Percentiles rank a stretch among this genome's conserved stretches.
These are phyloP conservation scores for Hymenoscyphus salicellus DNA, from an alignment of 2,329 filamentous ascomycete genomes.

Conservation along the genomic window DNA sequence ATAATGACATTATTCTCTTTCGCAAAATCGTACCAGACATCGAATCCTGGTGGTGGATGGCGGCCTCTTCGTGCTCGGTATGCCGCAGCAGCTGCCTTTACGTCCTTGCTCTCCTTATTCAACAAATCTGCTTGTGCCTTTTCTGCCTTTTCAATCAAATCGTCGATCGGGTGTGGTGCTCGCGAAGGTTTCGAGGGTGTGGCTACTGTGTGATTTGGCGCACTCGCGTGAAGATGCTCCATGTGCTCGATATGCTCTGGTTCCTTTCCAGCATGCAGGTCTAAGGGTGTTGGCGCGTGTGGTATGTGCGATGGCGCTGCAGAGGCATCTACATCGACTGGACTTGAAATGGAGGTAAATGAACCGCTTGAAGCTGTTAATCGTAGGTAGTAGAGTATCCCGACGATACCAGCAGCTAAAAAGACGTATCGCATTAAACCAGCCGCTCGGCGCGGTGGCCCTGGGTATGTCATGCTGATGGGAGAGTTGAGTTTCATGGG, in stretches of 20 bases:
- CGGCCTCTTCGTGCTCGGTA: conserved; percentile 56
- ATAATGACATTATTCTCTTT: conserved; percentile 49
- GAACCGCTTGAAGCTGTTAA: conserved; percentile 2
- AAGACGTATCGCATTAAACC: conserved; percentile 27
- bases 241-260: background rate
- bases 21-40: conserved; percentile 57
- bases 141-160: conserved; percentile 42
- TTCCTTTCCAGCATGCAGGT: background rate
- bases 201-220: background rate
- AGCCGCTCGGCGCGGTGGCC: conserved; percentile 30
- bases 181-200: background rate
- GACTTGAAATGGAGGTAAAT: background rate
- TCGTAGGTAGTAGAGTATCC: conserved; percentile 20
- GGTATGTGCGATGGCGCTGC: background rate
- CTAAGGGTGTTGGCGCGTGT: background rate
- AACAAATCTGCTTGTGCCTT: conserved; percentile 40
- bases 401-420: conserved; percentile 18
- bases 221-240: background rate
- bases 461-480: conserved; percentile 31
- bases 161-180: conserved; percentile 44
- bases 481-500: conserved; percentile 21
- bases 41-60: conserved; percentile 61
- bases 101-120: conserved; percentile 40
- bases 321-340: background rate
- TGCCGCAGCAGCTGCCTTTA: conserved; percentile 44